phyloP scores from a whole-genome alignment of 805 yeast species.

The Candida vaughaniae region DNA sequence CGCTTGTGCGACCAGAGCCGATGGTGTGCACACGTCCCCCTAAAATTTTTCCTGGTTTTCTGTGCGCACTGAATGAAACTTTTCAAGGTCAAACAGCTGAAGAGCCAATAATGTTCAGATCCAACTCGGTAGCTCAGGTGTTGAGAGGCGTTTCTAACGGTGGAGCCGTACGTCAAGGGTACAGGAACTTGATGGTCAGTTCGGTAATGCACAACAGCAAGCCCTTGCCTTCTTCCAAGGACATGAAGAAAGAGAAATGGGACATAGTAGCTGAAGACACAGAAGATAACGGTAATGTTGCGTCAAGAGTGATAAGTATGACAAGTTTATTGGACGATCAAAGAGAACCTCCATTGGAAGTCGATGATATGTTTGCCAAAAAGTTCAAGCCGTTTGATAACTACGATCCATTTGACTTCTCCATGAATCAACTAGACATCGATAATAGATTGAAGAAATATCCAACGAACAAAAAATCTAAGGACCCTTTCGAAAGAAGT shows the following conservation, averaged over 20 bases:
- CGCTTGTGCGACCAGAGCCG: too few relatives aligned
- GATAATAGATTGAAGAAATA: slow-evolving; percentile 36
- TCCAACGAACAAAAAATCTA: slow-evolving; percentile 17
- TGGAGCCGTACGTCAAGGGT: too few relatives aligned
- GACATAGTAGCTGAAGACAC: slow-evolving; percentile 11
- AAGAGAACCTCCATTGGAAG: slow-evolving; percentile 33
- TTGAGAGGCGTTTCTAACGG: too few relatives aligned
- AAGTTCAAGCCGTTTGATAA: slow-evolving; percentile 51
- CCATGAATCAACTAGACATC: slow-evolving; percentile 54
- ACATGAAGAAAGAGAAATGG: slow-evolving; percentile 37
- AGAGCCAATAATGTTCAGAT: too few relatives aligned
- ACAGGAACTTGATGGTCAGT: too few relatives aligned
- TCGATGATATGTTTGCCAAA: slow-evolving; percentile 36
- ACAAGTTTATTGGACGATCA: slow-evolving; percentile 30
- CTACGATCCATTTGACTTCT: slow-evolving; percentile 83
- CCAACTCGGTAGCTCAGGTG: too few relatives aligned
- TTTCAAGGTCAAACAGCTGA: too few relatives aligned
- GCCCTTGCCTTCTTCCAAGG: slow-evolving; percentile 20
- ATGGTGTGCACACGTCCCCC: too few relatives aligned
- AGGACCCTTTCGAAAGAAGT: slow-evolving; percentile 44
- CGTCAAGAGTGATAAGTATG: slow-evolving; percentile 34
- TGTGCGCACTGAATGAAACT: too few relatives aligned
- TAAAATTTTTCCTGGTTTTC: too few relatives aligned
- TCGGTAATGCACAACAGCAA: too few relatives aligned
- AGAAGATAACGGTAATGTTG: slow-evolving; percentile 17